phyloP scores from a whole-genome alignment of 2,329 filamentous ascomycete species.

The Verticillium isaacii region DNA sequence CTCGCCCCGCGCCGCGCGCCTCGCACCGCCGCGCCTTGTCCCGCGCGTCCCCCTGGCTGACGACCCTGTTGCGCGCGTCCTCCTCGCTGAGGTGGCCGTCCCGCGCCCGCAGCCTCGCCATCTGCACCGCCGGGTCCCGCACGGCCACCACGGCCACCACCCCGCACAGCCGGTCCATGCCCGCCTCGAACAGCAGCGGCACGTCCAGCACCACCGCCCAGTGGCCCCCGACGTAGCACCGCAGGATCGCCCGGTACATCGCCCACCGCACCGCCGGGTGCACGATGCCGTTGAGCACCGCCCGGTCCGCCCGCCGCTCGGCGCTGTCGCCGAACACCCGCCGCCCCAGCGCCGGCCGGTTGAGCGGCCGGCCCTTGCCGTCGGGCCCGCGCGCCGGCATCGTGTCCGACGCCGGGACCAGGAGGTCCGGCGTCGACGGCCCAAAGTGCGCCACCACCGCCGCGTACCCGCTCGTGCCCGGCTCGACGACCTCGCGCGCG shows the following conservation, averaged over 20 bases:
- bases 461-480: constrained; percentile 78
- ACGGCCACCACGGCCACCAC: constrained; percentile 85
- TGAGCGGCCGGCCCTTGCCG: constrained; percentile 69
- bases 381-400: constrained; percentile 49
- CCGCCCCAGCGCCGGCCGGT: constrained; percentile 78
- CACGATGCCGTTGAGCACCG: constrained; percentile 80
- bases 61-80: constrained; percentile 82
- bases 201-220: constrained; percentile 94
- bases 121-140: constrained; percentile 73
- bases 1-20: constrained; percentile 57
- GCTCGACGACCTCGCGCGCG: constrained; percentile 90
- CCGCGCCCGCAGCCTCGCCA: constrained; percentile 68
- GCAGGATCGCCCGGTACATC: constrained; percentile 72
- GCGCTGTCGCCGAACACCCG: constrained; percentile 80
- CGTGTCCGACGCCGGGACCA: constrained; percentile 54
- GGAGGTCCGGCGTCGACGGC: constrained; percentile 78
- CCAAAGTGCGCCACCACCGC: constrained; percentile 79
- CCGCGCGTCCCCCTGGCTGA: constrained; percentile 79
- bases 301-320: constrained; percentile 66
- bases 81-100: constrained; percentile 76
- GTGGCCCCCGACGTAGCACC: constrained; percentile 66
- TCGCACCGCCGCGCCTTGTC: constrained; percentile 76
- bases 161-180: constrained; percentile 80
- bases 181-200: constrained; percentile 84
- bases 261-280: constrained; percentile 83